phyloP scores from a whole-genome alignment of 78 protist genomes.

The Isochrysis galbana region DNA sequence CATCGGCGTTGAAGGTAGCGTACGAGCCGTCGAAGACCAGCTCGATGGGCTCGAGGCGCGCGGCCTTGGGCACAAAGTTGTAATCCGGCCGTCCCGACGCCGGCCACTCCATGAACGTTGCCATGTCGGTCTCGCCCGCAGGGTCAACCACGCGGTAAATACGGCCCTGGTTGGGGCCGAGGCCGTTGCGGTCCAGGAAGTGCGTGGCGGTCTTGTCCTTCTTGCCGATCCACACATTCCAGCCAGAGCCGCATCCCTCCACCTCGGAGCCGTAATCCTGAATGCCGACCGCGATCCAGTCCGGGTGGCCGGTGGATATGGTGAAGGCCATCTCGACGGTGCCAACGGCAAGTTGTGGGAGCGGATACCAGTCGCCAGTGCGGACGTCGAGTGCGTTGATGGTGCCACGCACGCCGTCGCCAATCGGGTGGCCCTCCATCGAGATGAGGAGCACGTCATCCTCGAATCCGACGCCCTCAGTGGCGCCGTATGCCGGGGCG shows the following conservation, averaged over 20 bases:
- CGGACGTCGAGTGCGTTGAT: background rate
- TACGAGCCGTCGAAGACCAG: background rate
- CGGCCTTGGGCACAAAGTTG: background rate
- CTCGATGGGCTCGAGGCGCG: background rate
- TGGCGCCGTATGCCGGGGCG: background rate
- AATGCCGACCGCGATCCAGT: background rate
- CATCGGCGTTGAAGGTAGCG: background rate
- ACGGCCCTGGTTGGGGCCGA: background rate
- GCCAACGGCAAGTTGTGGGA: background rate
- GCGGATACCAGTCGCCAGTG: background rate
- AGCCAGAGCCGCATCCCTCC: background rate
- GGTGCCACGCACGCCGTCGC: background rate
- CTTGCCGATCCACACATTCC: background rate
- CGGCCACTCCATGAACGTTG: background rate
- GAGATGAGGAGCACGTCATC: background rate
- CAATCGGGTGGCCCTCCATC: background rate
- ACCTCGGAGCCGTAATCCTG: background rate
- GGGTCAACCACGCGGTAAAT: background rate
- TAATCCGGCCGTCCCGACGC: background rate
- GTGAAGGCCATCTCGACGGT: background rate
- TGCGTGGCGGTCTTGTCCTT: background rate
- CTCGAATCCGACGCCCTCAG: background rate
- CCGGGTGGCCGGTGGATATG: background rate
- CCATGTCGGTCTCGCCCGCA: background rate
- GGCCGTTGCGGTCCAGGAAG: slow-evolving; percentile 10